Evolutionary conservation across 805 yeast genomes (phyloP), one percentile per base, ranked within the genome.

Genomic region (Yarrowia sp.): DNA sequence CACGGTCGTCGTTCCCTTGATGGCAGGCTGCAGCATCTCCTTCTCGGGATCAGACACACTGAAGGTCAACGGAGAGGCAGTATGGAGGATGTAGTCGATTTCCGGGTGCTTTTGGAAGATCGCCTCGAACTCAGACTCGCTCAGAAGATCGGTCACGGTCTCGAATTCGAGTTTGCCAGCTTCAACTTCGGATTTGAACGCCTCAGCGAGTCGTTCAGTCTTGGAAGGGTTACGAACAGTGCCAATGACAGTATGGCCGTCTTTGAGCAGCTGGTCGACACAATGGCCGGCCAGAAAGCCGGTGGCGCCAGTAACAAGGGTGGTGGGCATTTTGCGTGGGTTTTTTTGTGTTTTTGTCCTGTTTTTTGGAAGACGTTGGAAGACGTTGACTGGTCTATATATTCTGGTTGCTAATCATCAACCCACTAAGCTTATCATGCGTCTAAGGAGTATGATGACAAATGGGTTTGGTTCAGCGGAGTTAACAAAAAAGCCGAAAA

Each of bases 281-380:
- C 80, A 74, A 67, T 81, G 82, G 71, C 79, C 80, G 50, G 84
- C 85, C 66, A 82, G 79, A 70, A 76, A 82, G 19, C 85, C 85
- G 6, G 79, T 74, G 5, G 84, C 83, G 5, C 85, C 85, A 12
- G 84, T 76, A 17, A 82, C 79, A 30, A 81, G 76, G 30, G 79
- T 80, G 3, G 49, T 58, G 8, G 64, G 50, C 64, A 58, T 58
- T 20, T 15, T 19, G 33, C 3, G 9, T 12, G 49, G 2, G 10
- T 36, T 36, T 9, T 2, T 5, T 9, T 2, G 38, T 36, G 38
- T 36, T 24, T 24, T 24, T 24, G n/a, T n/a, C 30, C 30, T 24
- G 30, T 24, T 24, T 24, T 24, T 7, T 24, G 30, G 30, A 7
- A 7, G 6, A 24, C 30, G n/a, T n/a, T n/a, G n/a, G n/a, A n/a